phyloP scores from a whole-genome alignment of 176 grass and related monocot genomes.

The Oryza meyeriana region DNA sequence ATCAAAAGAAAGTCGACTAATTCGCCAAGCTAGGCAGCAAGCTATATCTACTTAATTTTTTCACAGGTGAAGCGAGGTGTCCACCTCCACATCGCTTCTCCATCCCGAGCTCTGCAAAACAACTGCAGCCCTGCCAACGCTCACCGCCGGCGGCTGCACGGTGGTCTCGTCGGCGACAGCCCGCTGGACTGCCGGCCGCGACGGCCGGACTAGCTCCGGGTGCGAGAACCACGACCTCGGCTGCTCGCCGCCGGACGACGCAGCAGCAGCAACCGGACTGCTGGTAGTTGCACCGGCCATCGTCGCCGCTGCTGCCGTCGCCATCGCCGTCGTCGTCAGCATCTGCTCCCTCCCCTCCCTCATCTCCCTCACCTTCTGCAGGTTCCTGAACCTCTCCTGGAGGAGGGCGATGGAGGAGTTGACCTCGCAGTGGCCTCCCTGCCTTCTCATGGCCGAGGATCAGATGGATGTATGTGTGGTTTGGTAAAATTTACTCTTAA shows the following conservation, averaged over 20 bases:
- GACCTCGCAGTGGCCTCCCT: not conserved
- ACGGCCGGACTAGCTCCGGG: slow-evolving; percentile 64
- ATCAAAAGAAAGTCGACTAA: not conserved
- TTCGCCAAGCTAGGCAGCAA: not conserved
- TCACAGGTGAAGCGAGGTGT: slow-evolving; percentile 65
- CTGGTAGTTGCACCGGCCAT: not conserved
- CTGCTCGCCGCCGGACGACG: not conserved
- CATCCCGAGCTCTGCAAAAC: slow-evolving; percentile 13
- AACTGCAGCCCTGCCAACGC: not conserved
- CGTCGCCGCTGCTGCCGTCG: too few species aligned
- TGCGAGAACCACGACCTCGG: slow-evolving; percentile 84
- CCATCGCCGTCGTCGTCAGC: not conserved
- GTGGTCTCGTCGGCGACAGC: not conserved
- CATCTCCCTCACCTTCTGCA: slow-evolving; percentile 59
- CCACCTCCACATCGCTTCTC: slow-evolving; percentile 39
- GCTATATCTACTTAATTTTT: not conserved
- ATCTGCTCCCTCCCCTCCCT: slow-evolving; percentile 45
- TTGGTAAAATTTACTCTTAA: not conserved
- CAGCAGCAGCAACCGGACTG: not conserved
- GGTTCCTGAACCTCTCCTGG: slow-evolving; percentile 65
- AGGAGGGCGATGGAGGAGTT: slow-evolving; percentile 58
- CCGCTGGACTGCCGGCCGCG: not conserved
- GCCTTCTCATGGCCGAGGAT: slow-evolving; percentile 24
- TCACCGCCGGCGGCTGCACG: not conserved
- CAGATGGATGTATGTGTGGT: not conserved